Evolutionary conservation across 805 yeast genomes (phyloP).

Genomic region (Wickerhamiella domercqiae): DNA sequence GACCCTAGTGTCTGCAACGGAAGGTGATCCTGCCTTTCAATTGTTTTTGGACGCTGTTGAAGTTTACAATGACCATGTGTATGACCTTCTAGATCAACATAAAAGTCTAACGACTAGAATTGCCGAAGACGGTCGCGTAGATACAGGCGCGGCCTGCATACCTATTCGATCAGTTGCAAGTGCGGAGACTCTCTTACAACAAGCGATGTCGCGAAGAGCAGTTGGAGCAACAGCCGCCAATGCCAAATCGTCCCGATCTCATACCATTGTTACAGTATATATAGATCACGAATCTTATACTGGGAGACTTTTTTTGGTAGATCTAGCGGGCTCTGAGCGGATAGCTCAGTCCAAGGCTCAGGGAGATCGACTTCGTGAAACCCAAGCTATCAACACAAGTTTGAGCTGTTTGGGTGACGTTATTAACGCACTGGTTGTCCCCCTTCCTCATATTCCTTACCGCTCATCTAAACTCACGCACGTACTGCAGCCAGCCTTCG

Average conservation of each 20-base stretch:
- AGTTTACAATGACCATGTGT: constrained; percentile 70
- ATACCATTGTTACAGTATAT: constrained; percentile 59
- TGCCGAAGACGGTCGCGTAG: constrained; percentile 39
- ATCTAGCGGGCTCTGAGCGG: constrained; percentile 90
- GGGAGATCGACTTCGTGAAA: constrained; percentile 72
- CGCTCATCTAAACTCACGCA: constrained; percentile 67
- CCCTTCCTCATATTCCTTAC: constrained; percentile 41
- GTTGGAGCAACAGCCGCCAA: constrained; percentile 74
- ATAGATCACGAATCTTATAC: constrained; percentile 20
- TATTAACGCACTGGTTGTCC: constrained; percentile 46
- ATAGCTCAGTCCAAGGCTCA: constrained; percentile 58
- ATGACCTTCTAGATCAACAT: constrained; percentile 40
- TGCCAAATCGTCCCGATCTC: constrained; percentile 81
- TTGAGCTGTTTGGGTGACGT: constrained; percentile 84
- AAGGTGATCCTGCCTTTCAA: constrained; percentile 22
- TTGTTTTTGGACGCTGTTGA: constrained; percentile 61
- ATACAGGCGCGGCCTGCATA: constrained; percentile 38
- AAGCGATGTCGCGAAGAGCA: constrained; percentile 47
- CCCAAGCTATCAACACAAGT: constrained; percentile 79
- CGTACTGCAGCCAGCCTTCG: constrained; percentile 64
- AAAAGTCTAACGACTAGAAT: constrained; percentile 3
- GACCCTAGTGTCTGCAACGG: constrained; percentile 48
- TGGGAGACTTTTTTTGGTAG: constrained; percentile 68
- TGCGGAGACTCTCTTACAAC: constrained; percentile 35
- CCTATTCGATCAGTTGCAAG: constrained; percentile 32